phyloP scores from a whole-genome alignment of 1,139 yeast genomes.

The Diutina pseudorugosa region DNA sequence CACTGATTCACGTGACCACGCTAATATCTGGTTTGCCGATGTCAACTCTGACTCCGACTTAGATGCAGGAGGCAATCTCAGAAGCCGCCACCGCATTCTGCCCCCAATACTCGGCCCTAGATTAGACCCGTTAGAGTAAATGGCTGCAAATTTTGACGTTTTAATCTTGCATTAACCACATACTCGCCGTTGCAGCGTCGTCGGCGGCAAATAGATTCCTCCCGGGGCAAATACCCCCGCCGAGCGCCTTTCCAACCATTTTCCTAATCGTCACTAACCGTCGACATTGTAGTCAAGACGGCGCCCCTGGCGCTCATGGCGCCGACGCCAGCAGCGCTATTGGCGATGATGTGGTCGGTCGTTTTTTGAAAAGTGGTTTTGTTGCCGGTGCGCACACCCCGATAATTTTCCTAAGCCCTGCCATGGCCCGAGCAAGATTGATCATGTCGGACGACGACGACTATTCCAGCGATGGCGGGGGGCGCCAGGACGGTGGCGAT shows the following conservation, averaged over 20 bases:
- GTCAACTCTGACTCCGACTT: neutral
- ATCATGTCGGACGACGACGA: neutral
- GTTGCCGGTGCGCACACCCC: neutral
- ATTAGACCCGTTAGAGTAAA: neutral
- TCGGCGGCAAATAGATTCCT: neutral
- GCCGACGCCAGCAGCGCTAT: no score
- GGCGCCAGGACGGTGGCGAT: neutral
- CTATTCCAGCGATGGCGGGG: neutral
- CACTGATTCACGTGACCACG: no score
- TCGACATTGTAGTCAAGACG: neutral
- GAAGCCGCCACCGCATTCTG: neutral
- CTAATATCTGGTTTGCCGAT: no score
- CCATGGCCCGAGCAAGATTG: neutral
- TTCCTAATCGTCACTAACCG: no score
- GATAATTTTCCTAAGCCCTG: neutral
- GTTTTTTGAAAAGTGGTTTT: neutral
- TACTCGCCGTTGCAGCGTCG: neutral
- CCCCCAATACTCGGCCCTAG: neutral
- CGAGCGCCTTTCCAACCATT: no score
- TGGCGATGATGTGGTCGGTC: no score
- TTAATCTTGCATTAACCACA: neutral
- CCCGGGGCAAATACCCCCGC: no score
- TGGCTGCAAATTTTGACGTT: neutral
- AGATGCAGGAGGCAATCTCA: neutral
- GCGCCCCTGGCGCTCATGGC: no score